Evolutionary conservation across 2,329 filamentous ascomycete genomes (phyloP).

Genomic region (Colletotrichum chrysophilum): DNA sequence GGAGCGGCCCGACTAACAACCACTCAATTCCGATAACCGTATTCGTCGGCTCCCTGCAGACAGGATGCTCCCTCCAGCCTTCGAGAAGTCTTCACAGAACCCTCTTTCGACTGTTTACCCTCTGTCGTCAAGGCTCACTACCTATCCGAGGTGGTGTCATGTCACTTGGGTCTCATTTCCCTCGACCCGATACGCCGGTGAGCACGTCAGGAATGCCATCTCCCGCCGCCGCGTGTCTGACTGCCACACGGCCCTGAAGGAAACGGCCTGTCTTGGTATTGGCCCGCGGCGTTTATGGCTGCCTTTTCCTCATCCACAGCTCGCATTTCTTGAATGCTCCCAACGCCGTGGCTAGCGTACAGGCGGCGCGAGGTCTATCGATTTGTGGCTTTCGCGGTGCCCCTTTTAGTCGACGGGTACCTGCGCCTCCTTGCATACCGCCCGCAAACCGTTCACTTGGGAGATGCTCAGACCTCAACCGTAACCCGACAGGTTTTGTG

Average conservation of each 20-base stretch:
- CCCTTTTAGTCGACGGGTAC: slow-evolving; percentile 10
- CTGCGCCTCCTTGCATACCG: slow-evolving; percentile 10
- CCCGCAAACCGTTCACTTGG: neutral
- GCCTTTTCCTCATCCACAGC: neutral
- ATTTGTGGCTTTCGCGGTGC: slow-evolving; percentile 6
- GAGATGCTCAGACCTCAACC: neutral
- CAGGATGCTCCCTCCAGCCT: slow-evolving; percentile 1
- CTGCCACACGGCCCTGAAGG: neutral
- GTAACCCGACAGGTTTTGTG: neutral
- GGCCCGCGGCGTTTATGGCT: neutral
- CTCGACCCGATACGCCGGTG: neutral
- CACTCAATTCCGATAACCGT: neutral
- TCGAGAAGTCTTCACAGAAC: neutral
- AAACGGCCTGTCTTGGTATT: neutral
- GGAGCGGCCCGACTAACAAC: neutral
- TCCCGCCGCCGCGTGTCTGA: neutral
- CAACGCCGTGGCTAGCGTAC: neutral
- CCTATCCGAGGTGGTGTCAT: slow-evolving; percentile 1
- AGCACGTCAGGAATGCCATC: neutral
- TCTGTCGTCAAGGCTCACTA: neutral
- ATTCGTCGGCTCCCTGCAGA: neutral
- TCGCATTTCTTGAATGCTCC: neutral
- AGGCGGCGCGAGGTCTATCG: slow-evolving; percentile 1
- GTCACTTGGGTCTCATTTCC: slow-evolving; percentile 5
- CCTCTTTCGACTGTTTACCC: neutral